A percentile compares a stretch with the other conserved stretches of the same genome.
Conservation (phyloP, 805 yeast genomes). For the Candida berthetii region DNA sequence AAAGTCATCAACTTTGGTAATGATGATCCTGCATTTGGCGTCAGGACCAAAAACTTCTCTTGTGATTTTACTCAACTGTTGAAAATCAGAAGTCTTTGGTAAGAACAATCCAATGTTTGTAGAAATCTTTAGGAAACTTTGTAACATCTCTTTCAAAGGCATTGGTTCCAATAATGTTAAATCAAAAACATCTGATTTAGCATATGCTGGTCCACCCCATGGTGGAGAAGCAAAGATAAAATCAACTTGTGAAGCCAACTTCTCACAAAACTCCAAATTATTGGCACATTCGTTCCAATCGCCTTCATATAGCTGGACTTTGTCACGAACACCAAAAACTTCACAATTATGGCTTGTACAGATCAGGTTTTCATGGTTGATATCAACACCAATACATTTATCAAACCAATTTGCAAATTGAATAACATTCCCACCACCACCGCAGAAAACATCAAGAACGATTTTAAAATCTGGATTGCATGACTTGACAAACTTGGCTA, state of each 20-base stretch:
- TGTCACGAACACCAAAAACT: slow-evolving; percentile 51
- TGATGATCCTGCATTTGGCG: slow-evolving; percentile 39
- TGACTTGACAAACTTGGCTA: slow-evolving; percentile 46
- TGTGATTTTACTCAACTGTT: slow-evolving; percentile 45
- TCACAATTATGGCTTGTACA: slow-evolving; percentile 64
- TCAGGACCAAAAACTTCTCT: slow-evolving; percentile 35
- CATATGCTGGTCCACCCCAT: slow-evolving; percentile 78
- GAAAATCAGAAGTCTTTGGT: slow-evolving; percentile 53
- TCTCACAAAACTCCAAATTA: slow-evolving; percentile 4
- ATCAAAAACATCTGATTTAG: slow-evolving; percentile 33
- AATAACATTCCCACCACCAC: slow-evolving; percentile 84
- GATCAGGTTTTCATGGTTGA: slow-evolving; percentile 48
- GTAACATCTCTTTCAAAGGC: slow-evolving; percentile 36
- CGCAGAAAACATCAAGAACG: slow-evolving; percentile 70
- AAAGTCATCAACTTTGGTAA: slow-evolving; percentile 33
- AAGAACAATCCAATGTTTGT: slow-evolving; percentile 51
- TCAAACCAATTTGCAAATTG: slow-evolving; percentile 63
- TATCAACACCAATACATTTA: slow-evolving; percentile 56
- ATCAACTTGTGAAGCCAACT: slow-evolving; percentile 27
- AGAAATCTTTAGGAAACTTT: slow-evolving; percentile 33
- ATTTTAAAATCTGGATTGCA: slow-evolving; percentile 42
- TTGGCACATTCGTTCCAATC: slow-evolving; percentile 35
- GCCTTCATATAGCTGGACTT: slow-evolving; percentile 40
- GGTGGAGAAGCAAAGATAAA: slow-evolving; percentile 76
- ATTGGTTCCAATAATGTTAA: slow-evolving; percentile 42